Conservation (phyloP, 371 early-diverging fungal species). For the Capillidium rhysosporum region DNA sequence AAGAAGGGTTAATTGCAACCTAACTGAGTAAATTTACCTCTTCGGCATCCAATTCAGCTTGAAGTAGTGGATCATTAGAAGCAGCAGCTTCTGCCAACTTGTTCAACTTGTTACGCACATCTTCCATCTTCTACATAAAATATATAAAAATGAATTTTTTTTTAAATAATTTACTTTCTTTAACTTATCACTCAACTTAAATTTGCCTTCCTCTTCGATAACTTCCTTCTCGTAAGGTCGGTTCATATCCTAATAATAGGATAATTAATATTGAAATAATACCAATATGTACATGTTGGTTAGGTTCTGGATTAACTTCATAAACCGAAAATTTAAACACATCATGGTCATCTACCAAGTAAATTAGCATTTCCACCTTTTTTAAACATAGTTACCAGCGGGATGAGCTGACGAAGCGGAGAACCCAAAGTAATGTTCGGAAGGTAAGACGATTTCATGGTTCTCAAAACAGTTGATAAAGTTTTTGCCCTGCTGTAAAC, state of each 20-base stretch:
- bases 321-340: conserved; percentile 44
- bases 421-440: conserved; percentile 62
- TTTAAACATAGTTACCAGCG: conserved; percentile 1
- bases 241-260: background rate
- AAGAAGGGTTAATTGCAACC: background rate
- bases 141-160: background rate
- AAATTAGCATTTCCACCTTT: background rate
- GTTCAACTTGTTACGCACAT: conserved; percentile 26
- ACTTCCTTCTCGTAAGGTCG: background rate
- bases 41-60: background rate
- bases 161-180: background rate
- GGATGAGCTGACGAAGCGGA: conserved; percentile 20
- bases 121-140: conserved; percentile 18
- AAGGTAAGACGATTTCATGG: conserved; percentile 35
- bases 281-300: conserved; percentile 15
- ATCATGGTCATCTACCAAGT: conserved; percentile 53
- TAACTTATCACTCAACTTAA: background rate
- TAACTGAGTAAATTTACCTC: background rate
- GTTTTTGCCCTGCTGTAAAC: conserved; percentile 27
- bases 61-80: conserved; percentile 6
- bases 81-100: conserved; percentile 22
- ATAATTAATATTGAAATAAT: background rate
- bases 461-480: conserved; percentile 40
- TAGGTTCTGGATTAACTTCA: conserved; percentile 44
- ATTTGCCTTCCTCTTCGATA: background rate